These are phyloP conservation scores for Paramecium sonneborni DNA, from an alignment of 73 alveolate species.

Conservation along the genomic window DNA sequence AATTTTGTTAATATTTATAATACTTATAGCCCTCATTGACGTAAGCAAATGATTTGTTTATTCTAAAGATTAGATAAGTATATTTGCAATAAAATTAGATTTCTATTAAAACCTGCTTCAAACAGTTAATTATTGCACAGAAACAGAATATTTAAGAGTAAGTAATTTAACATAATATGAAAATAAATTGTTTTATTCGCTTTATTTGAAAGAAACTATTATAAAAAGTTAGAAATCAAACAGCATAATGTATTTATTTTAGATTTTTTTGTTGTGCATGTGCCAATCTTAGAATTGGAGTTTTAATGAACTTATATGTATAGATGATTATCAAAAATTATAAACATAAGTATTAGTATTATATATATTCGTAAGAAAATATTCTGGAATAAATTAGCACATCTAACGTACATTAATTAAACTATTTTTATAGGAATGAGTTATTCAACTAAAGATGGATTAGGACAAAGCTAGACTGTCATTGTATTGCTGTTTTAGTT, in stretches of 20 bases:
- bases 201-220: background rate
- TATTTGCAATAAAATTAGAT: background rate
- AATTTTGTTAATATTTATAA: background rate
- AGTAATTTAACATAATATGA: background rate
- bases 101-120: background rate
- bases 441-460: background rate
- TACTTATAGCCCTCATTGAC: background rate
- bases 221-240: background rate
- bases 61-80: background rate
- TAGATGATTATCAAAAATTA: slow-evolving; percentile 52
- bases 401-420: slow-evolving; percentile 81
- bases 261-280: slow-evolving; percentile 96
- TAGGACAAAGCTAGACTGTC: slow-evolving; percentile 88
- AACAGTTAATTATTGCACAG: background rate
- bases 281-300: slow-evolving; percentile 83
- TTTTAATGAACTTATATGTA: slow-evolving; percentile 75
- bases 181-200: background rate
- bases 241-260: slow-evolving; percentile 63
- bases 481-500: slow-evolving; percentile 76
- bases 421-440: slow-evolving; percentile 86
- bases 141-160: background rate
- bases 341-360: background rate
- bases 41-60: background rate
- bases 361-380: background rate
- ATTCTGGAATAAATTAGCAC: slow-evolving; percentile 72